phyloP scores from a whole-genome alignment of 306 rosid species.

The Dalbergia cochinchinensis region DNA sequence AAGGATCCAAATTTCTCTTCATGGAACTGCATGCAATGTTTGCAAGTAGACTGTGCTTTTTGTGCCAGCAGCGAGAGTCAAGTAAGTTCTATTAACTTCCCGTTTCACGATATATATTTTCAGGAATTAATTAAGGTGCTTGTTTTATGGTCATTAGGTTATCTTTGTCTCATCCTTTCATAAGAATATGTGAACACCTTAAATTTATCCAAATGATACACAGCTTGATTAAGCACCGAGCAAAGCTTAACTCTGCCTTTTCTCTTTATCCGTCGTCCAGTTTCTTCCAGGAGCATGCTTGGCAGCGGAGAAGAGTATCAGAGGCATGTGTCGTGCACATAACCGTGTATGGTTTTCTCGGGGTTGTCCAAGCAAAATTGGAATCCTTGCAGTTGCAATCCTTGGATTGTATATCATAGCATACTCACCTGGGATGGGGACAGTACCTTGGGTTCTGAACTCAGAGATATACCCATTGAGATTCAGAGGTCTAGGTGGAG shows the following conservation, averaged over 20 bases:
- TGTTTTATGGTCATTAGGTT: background rate
- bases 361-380: constrained; percentile 82
- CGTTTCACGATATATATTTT: background rate
- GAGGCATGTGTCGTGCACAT: constrained; percentile 47
- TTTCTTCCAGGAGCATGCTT: constrained; percentile 79
- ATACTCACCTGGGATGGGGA: constrained; percentile 88
- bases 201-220: background rate
- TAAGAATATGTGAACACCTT: background rate
- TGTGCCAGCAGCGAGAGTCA: constrained; percentile 53
- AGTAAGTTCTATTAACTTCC: constrained; percentile 53
- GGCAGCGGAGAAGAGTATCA: constrained; percentile 49
- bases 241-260: background rate
- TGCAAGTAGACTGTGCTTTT: constrained; percentile 69
- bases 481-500: constrained; percentile 83
- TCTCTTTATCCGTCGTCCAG: constrained; percentile 45
- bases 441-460: constrained; percentile 85
- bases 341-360: constrained; percentile 69
- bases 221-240: background rate
- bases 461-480: constrained; percentile 82
- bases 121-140: background rate
- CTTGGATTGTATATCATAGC: constrained; percentile 72
- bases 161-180: background rate
- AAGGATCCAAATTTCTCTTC: constrained; percentile 53
- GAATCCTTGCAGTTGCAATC: constrained; percentile 68
- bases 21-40: constrained; percentile 85